These are phyloP conservation scores for Clonostachys rhizophaga DNA, from an alignment of 2,329 filamentous ascomycete genomes.

Conservation along the genomic window DNA sequence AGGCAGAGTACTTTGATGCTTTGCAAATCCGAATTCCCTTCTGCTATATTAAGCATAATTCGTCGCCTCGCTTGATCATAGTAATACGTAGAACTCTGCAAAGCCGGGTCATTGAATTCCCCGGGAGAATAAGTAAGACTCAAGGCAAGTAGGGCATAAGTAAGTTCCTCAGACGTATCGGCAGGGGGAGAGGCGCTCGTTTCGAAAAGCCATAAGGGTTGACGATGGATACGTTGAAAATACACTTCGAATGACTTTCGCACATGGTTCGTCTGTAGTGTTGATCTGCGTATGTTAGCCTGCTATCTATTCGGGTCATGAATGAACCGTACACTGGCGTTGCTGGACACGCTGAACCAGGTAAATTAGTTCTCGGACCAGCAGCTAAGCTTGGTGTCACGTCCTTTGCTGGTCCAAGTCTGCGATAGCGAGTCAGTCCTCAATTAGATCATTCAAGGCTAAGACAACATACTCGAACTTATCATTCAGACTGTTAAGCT, in stretches of 20 bases:
- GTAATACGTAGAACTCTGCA: neutral
- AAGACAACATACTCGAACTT: no score
- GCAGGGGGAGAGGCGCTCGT: neutral
- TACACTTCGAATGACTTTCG: neutral
- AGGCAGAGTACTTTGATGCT: neutral
- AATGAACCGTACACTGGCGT: no score
- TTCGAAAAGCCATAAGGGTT: constrained; percentile 1
- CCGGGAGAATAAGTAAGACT: neutral
- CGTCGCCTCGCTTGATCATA: neutral
- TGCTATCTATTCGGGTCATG: no score
- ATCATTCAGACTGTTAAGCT: no score
- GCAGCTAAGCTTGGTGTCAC: no score
- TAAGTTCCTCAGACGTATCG: neutral
- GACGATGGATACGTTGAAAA: constrained; percentile 1
- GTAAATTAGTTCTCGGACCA: no score
- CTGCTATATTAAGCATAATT: neutral
- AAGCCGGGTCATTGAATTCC: neutral
- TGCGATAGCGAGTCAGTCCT: no score
- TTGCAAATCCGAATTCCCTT: neutral
- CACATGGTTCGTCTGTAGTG: no score
- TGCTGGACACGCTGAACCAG: no score
- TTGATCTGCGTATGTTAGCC: no score
- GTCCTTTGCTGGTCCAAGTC: no score
- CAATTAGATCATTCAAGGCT: no score
- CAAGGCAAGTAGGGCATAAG: neutral